Conservation (phyloP, 2,329 filamentous ascomycete genomes). For the Phaeosphaeria sp. region DNA sequence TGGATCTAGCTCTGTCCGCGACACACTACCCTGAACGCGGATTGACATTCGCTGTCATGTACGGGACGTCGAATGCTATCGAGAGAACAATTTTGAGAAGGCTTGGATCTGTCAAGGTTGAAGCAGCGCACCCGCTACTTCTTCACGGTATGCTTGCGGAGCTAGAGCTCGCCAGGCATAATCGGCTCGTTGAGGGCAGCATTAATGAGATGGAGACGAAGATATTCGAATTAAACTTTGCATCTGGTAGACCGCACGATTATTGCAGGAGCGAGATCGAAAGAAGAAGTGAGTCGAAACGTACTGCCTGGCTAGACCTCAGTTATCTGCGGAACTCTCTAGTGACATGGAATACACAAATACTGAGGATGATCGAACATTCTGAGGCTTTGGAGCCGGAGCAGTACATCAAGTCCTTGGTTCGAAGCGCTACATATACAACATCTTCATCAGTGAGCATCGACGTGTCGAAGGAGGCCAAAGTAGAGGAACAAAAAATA, state of each 20-base stretch:
- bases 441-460: too few relatives aligned
- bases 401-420: too few relatives aligned
- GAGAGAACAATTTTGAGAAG: constrained; percentile 16
- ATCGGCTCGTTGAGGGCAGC: constrained; percentile 14
- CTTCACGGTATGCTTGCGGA: constrained; percentile 23
- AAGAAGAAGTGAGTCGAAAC: constrained; percentile 15
- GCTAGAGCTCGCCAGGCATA: constrained; percentile 17
- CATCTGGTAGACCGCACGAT: not conserved
- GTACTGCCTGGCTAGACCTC: constrained; percentile 22
- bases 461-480: too few relatives aligned
- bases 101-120: constrained; percentile 6
- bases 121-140: constrained; percentile 22
- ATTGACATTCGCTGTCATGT: constrained; percentile 22
- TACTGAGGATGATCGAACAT: constrained; percentile 18
- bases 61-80: constrained; percentile 10
- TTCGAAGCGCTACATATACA: too few relatives aligned
- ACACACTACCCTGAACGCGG: constrained; percentile 15
- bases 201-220: constrained; percentile 17
- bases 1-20: constrained; percentile 21
- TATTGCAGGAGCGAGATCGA: constrained; percentile 5
- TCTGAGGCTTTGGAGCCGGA: not conserved
- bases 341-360: constrained; percentile 23
- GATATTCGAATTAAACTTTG: constrained; percentile 19
- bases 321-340: constrained; percentile 22
- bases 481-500: too few relatives aligned